phyloP scores from a whole-genome alignment of 805 yeast species.

The Komagataella pastoris region DNA sequence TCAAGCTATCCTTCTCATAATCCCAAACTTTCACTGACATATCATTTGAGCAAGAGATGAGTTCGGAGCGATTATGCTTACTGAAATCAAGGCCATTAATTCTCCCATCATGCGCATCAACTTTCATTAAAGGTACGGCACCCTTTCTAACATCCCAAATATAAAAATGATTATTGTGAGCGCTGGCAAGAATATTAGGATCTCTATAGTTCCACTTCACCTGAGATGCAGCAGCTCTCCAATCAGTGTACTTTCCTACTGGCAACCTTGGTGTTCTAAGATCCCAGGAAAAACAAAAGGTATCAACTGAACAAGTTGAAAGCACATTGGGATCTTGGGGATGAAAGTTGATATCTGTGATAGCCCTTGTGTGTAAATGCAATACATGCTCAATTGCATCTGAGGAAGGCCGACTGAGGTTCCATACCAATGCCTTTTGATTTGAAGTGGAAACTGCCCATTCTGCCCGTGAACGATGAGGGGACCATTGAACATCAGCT shows the following conservation, averaged over 20 bases:
- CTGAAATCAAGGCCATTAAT: conserved; percentile 85
- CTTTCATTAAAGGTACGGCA: conserved; percentile 52
- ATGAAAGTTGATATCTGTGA: conserved; percentile 91
- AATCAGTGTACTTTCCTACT: conserved; percentile 72
- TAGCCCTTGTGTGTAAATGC: conserved; percentile 87
- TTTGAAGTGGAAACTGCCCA: conserved; percentile 94
- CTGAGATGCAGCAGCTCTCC: conserved; percentile 91
- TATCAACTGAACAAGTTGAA: conserved; percentile 90
- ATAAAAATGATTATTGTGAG: conserved; percentile 70
- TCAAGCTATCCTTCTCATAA: conserved; percentile 22
- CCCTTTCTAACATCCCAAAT: conserved; percentile 88
- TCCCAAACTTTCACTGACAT: conserved; percentile 78
- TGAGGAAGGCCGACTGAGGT: conserved; percentile 46
- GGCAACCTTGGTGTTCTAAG: conserved; percentile 70
- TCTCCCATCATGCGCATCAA: conserved; percentile 72
- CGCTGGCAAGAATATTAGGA: conserved; percentile 66
- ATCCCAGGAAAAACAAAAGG: conserved; percentile 85
- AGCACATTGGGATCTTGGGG: conserved; percentile 74
- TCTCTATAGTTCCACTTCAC: conserved; percentile 84
- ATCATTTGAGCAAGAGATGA: conserved; percentile 83
- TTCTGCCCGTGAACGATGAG: conserved; percentile 69
- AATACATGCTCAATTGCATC: conserved; percentile 77
- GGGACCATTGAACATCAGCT: conserved; percentile 98
- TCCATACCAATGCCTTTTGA: conserved; percentile 94
- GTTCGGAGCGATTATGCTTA: conserved; percentile 37